Percentiles rank a stretch among this genome's conserved stretches.
Evolutionary conservation across 768 basidiomycete genomes (phyloP).

Genomic region (Pholiota molesta): DNA sequence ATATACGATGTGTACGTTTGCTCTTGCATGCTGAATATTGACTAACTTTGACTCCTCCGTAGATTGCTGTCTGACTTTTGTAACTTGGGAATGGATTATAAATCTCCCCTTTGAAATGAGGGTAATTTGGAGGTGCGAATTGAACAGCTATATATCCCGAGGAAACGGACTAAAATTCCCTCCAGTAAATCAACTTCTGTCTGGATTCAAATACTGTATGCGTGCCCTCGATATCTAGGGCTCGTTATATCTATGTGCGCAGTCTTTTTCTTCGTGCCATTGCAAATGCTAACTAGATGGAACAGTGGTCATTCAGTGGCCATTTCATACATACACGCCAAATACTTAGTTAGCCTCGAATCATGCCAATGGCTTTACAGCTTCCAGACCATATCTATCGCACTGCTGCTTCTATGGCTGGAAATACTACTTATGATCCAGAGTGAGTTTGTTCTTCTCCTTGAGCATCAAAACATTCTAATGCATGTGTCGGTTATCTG

Average conservation of each 20-base stretch:
- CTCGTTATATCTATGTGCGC: neutral
- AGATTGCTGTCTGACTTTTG: neutral
- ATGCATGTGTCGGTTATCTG: neutral
- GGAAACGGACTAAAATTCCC: too few relatives aligned
- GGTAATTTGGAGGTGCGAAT: neutral
- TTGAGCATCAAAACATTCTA: neutral
- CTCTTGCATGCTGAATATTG: neutral
- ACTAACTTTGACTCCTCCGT: neutral
- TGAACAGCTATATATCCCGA: neutral
- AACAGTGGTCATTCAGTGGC: neutral
- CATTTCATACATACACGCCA: neutral
- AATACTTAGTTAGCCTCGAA: neutral
- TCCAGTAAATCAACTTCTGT: neutral
- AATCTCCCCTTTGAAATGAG: neutral
- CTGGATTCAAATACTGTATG: neutral
- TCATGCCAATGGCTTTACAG: neutral
- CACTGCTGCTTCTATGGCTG: neutral
- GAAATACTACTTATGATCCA: neutral
- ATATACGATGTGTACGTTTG: neutral
- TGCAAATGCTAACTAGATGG: neutral
- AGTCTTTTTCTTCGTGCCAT: neutral
- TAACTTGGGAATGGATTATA: neutral
- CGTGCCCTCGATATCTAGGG: neutral
- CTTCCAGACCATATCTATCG: neutral
- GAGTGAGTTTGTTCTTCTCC: neutral